phyloP scores from a whole-genome alignment of 225 moss, liverwort and hornwort genomes.

The Bryoerythrophyllum caledonicum region DNA sequence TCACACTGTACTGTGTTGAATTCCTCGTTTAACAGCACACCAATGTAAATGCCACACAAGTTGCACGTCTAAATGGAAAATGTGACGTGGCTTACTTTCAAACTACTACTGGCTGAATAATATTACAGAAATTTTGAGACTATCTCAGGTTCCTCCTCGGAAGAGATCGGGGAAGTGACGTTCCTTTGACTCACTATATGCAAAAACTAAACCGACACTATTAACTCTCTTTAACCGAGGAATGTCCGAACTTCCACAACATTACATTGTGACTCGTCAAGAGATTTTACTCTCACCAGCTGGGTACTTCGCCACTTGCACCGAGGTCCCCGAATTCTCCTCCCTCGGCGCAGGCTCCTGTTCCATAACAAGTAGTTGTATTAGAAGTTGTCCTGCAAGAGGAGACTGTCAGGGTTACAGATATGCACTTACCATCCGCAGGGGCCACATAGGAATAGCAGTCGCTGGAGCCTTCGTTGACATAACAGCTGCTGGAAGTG shows the following conservation, averaged over 20 bases:
- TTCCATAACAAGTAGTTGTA: neutral
- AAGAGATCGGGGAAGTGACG: neutral
- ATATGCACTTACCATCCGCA: neutral
- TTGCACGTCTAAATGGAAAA: neutral
- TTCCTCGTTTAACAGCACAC: neutral
- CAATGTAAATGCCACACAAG: neutral
- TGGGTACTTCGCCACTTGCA: neutral
- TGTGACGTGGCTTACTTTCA: neutral
- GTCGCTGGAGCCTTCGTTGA: conserved; percentile 4
- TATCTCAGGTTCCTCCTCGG: neutral
- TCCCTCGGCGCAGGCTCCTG: neutral
- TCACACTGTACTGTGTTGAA: neutral
- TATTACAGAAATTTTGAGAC: neutral
- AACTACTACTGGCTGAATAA: neutral
- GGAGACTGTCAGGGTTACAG: neutral
- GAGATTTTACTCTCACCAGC: neutral
- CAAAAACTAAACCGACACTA: conserved; percentile 16
- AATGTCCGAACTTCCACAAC: conserved; percentile 6
- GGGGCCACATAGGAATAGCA: conserved; percentile 2
- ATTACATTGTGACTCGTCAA: neutral
- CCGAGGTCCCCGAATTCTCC: neutral
- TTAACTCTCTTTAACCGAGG: neutral
- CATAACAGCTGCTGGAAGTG: neutral
- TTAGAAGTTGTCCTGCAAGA: neutral
- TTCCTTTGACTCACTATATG: conserved; percentile 1